A percentile compares a stretch with the other conserved stretches of the same genome.
Evolutionary conservation across 1,284 basidiomycete species (phyloP).

Genomic region (Trametes hirsuta): DNA sequence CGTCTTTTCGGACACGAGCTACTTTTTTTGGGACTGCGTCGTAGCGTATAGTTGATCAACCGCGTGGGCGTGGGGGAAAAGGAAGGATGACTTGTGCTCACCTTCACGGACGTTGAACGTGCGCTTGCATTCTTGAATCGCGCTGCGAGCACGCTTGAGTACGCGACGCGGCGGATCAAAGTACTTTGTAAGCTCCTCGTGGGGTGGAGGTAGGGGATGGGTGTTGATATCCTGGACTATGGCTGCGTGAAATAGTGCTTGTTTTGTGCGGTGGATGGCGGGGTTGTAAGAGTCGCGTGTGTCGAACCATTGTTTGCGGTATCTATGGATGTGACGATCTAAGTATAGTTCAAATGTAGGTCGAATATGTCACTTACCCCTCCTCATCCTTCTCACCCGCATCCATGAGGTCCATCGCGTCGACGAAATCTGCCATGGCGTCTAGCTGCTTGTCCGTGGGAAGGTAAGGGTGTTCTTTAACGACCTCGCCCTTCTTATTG

Average conservation of each 20-base stretch:
- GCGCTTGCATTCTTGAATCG: slow-evolving; percentile 64
- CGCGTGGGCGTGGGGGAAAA: neutral
- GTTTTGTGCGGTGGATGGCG: slow-evolving; percentile 87
- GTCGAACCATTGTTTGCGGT: slow-evolving; percentile 76
- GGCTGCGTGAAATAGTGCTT: slow-evolving; percentile 89
- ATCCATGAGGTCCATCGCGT: slow-evolving; percentile 84
- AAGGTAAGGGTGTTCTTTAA: slow-evolving; percentile 80
- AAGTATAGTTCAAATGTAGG: neutral
- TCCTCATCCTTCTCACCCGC: slow-evolving; percentile 72
- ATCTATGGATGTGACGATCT: slow-evolving; percentile 40
- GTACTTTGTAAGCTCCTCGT: slow-evolving; percentile 83
- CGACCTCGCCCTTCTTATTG: slow-evolving; percentile 74
- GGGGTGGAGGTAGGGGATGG: slow-evolving; percentile 82
- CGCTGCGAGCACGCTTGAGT: slow-evolving; percentile 57
- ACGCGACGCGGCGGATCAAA: slow-evolving; percentile 77
- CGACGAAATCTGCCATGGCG: slow-evolving; percentile 87
- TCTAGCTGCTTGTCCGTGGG: slow-evolving; percentile 80
- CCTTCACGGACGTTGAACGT: slow-evolving; percentile 79
- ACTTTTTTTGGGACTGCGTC: slow-evolving; percentile 61
- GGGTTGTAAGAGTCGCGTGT: slow-evolving; percentile 84
- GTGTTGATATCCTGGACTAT: slow-evolving; percentile 73
- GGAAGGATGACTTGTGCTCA: slow-evolving; percentile 29
- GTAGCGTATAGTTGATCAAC: neutral
- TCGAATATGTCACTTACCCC: slow-evolving; percentile 48
- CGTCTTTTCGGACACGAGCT: slow-evolving; percentile 54